A percentile compares a stretch with the other conserved stretches of the same genome.
These are phyloP conservation scores for Dipteronia dyeriana DNA, from an alignment of 345 rosid genomes.

Conservation along the genomic window DNA sequence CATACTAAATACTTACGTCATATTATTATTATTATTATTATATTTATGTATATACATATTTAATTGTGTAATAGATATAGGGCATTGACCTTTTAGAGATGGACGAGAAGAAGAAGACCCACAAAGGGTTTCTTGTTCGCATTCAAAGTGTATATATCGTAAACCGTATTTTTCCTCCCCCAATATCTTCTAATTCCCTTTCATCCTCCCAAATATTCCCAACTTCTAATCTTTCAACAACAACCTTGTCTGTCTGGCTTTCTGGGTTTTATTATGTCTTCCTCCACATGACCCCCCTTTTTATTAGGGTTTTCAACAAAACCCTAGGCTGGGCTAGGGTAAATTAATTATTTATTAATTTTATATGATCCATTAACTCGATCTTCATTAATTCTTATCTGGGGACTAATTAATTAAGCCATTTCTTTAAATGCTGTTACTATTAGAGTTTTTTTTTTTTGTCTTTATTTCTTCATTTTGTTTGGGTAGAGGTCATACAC, in stretches of 20 bases:
- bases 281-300: conserved; percentile 34
- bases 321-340: neutral
- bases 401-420: conserved; percentile 19
- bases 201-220: conserved; percentile 72
- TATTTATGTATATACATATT: neutral
- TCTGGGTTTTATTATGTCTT: conserved; percentile 36
- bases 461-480: too few species aligned
- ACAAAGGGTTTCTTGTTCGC: conserved; percentile 52
- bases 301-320: neutral
- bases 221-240: conserved; percentile 36
- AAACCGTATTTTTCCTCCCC: conserved; percentile 42
- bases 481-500: neutral
- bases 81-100: conserved; percentile 30
- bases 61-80: conserved; percentile 2
- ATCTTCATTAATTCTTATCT: neutral
- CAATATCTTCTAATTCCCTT: conserved; percentile 57
- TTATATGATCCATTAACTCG: neutral
- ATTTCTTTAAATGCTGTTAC: conserved; percentile 20
- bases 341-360: neutral
- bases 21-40: neutral
- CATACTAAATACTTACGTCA: neutral
- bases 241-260: conserved; percentile 31
- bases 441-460: conserved; percentile 18
- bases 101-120: conserved; percentile 23
- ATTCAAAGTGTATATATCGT: conserved; percentile 37